Evolutionary conservation across 306 rosid genomes (phyloP), one percentile per base, ranked within the genome.

Genomic region (Prunus dulcis): DNA sequence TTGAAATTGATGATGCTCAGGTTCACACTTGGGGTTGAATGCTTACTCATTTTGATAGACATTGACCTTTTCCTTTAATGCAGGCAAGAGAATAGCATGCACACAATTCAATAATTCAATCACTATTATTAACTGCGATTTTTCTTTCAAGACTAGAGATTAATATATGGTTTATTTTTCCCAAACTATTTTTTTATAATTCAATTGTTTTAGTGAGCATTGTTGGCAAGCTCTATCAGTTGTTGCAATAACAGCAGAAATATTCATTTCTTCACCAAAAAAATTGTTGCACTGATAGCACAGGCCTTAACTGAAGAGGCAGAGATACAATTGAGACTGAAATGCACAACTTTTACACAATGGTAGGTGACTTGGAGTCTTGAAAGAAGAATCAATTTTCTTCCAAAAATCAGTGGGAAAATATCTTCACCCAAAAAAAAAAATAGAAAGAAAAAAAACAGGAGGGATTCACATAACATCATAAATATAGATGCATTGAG

Each of bases 371-470:
- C 62, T 32, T 50, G 14, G 58, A 73, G 78, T 76, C 57, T 15
- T 60, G 77, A 50, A 77, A 58, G 75, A 84, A 80, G 50, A 84
- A 77, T 66, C 76, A 81, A 80, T 76, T 46, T 73, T 78, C 87
- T 84, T 81, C 78, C 53, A 45, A 66, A 84, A 38, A 58, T 46
- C 69, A 41, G 38, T 55, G 65, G 51, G 25, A 41, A 62, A 72
- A 30, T 47, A 55, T 66, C 74, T 73, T 75, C 76, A 50, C 51
- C 46, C 13, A 74, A 38, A 69, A 50, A 69, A 50, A 45, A 69
- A 66, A 28, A 23, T 15, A 47, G 5, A 67, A 17, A 50, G 41
- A 74, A 64, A 15, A 68, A 68, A 46, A 18, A 45, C n/a, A 10
- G 11, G 67, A 72, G 30, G 69, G 72, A 82, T 82, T 82, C 85